These are phyloP conservation scores for Chlorella vulgaris DNA, from an alignment of 139 green algal genomes.

Conservation along the genomic window DNA sequence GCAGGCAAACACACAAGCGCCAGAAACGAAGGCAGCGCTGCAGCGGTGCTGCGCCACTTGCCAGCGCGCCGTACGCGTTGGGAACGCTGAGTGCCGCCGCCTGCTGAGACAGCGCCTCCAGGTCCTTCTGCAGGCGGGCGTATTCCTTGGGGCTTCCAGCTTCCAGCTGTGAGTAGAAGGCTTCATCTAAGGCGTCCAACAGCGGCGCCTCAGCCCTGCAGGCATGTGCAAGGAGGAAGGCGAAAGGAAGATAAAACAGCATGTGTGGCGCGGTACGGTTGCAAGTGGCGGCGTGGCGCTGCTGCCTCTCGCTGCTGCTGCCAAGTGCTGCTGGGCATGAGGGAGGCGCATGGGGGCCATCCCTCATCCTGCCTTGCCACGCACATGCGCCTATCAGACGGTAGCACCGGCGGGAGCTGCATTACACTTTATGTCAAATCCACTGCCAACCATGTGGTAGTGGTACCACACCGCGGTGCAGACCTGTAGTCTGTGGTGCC, in stretches of 20 bases:
- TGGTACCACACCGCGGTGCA: too few species aligned
- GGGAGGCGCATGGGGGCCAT: too few species aligned
- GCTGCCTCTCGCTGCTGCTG: too few species aligned
- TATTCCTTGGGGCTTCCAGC: neutral
- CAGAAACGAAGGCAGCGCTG: neutral
- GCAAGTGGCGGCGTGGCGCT: too few species aligned
- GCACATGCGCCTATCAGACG: too few species aligned
- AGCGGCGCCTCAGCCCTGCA: constrained; percentile 53
- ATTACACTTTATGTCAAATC: too few species aligned
- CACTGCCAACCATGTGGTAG: too few species aligned
- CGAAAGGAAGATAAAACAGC: neutral
- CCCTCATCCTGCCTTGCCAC: too few species aligned
- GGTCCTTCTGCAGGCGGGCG: constrained; percentile 40
- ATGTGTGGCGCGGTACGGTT: too few species aligned
- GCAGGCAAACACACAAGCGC: neutral
- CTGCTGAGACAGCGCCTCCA: constrained; percentile 43
- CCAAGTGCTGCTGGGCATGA: too few species aligned
- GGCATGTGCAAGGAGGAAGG: neutral
- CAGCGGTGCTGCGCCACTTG: constrained; percentile 35
- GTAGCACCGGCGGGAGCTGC: too few species aligned
- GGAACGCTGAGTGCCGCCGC: constrained; percentile 62
- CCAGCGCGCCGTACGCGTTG: constrained; percentile 82
- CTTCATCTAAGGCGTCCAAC: constrained; percentile 77
- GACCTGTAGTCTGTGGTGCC: constrained; percentile 55
- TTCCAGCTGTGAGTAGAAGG: constrained; percentile 69